Evolutionary conservation across 2,329 filamentous ascomycete genomes (phyloP), one percentile per base, ranked within the genome.

Genomic region (Teratosphaeria gauchensis): DNA sequence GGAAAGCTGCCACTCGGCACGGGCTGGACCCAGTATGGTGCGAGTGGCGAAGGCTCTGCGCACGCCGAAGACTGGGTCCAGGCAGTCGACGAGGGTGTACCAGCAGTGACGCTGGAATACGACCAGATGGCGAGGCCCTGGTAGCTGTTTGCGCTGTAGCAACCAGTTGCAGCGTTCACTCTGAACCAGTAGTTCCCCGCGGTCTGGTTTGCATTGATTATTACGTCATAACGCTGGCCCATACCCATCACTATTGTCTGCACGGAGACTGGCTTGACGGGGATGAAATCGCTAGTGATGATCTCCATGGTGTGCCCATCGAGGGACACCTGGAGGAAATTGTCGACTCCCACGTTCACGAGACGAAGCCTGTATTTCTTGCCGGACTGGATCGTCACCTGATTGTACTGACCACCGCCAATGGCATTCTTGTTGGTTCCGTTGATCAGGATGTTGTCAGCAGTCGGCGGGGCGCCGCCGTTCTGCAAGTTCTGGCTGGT

Each of bases 221-320:
- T 67, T 6, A 78, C 76, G 55, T 79, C 76, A 70, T 78, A 78
- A 3, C 77, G 72, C 61, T 79, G 76, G 9, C 72, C 75, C 35
- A 78, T 76, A 8, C 66, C 74, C 6, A 78, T 62, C 28, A 76
- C 64, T 1, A 78, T 33, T 2, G 69, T 71, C 11, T 69, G 64
- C 1, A 74, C 71, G 35, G 62, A 65, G 60, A 73, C 77, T 2
- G 76, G 77, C 32, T 71, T 68, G 55, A 78, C 72, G 1, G 77
- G 76, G 6, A 75, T 71, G 51, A 78, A 74, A 56, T 79, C 77
- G 2, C 72, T 68, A 1, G 73, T 70, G 51, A 79, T 73, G 51
- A 79, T 75, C 9, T 72, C 72, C 57, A 79, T 73, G 5, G 66
- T 63, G 58, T 79, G 77, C 8, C 70, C 69, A 56, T 78, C 75